These are phyloP conservation scores for Meripilus lineatus DNA, from an alignment of 1,284 basidiomycete genomes.

Conservation along the genomic window DNA sequence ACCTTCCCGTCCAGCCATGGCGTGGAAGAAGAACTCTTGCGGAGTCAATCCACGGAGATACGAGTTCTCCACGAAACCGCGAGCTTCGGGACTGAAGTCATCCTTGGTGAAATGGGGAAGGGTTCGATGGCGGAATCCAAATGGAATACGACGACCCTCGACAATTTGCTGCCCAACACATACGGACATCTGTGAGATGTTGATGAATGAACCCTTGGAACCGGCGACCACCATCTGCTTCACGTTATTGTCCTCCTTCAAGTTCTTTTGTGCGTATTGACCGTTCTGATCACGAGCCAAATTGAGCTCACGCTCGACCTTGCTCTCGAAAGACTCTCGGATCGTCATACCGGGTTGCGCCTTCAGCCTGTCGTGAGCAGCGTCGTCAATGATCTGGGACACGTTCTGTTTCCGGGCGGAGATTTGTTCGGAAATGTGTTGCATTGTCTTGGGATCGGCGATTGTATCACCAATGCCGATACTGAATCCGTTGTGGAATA, in stretches of 20 bases:
- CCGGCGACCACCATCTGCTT: constrained; percentile 99
- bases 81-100: constrained; percentile 97
- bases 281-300: constrained; percentile 94
- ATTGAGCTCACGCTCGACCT: constrained; percentile 90
- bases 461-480: constrained; percentile 99
- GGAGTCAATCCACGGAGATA: constrained; percentile 96
- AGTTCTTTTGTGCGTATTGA: constrained; percentile 90
- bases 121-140: constrained; percentile 95
- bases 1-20: constrained; percentile 99
- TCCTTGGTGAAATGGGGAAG: constrained; percentile 98
- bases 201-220: constrained; percentile 98
- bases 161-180: constrained; percentile 99
- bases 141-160: constrained; percentile 97
- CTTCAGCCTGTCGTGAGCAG: constrained; percentile 81
- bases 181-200: constrained; percentile 99
- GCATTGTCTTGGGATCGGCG: constrained; percentile 88
- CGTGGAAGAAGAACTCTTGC: constrained; percentile 99
- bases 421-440: constrained; percentile 81
- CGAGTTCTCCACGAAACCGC: constrained; percentile 99
- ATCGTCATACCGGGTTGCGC: constrained; percentile 97
- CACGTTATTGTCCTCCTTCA: constrained; percentile 99
- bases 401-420: constrained; percentile 79
- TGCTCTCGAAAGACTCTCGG: constrained; percentile 95
- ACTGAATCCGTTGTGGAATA: constrained; percentile 98
- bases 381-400: constrained; percentile 66